phyloP scores from a whole-genome alignment of 306 rosid genomes.

The Sesbania bispinosa region DNA sequence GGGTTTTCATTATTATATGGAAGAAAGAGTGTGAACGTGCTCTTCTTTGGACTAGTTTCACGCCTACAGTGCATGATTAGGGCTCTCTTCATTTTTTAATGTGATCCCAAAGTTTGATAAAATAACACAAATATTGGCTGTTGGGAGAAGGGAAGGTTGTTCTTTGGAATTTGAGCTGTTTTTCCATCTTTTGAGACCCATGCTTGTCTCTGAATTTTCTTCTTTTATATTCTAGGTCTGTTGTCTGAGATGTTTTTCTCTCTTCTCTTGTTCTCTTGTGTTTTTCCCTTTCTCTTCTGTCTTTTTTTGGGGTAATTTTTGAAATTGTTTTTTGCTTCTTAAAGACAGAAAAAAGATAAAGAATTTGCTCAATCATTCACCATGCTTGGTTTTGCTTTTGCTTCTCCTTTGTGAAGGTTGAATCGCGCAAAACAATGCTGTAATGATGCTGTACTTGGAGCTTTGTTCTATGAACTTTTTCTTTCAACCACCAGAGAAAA shows the following conservation, averaged over 20 bases:
- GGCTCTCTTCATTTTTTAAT: constrained; percentile 43
- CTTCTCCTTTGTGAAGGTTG: constrained; percentile 45
- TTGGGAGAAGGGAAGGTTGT: constrained; percentile 38
- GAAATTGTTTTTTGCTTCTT: constrained; percentile 28
- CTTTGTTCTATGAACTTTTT: constrained; percentile 36
- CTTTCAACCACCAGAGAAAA: constrained; percentile 28
- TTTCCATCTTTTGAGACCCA: constrained; percentile 84
- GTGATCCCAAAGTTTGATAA: constrained; percentile 33
- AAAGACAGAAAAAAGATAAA: constrained; percentile 16
- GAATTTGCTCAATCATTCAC: constrained; percentile 27
- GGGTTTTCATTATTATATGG: constrained; percentile 56
- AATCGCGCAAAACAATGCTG: constrained; percentile 64
- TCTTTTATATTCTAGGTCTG: constrained; percentile 45
- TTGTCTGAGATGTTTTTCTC: constrained; percentile 29
- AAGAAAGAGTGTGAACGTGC: constrained; percentile 65
- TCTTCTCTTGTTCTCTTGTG: no score
- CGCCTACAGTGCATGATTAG: constrained; percentile 66
- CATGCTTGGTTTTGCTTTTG: constrained; percentile 36
- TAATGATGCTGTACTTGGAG: constrained; percentile 44
- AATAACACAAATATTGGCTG: constrained; percentile 41
- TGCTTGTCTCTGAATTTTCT: constrained; percentile 58
- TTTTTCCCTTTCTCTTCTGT: neutral
- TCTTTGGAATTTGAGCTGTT: constrained; percentile 70
- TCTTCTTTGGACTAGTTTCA: constrained; percentile 63
- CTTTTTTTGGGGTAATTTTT: neutral